phyloP scores from a whole-genome alignment of 352 stramenopile species.

The Phytophthora fragariae region DNA sequence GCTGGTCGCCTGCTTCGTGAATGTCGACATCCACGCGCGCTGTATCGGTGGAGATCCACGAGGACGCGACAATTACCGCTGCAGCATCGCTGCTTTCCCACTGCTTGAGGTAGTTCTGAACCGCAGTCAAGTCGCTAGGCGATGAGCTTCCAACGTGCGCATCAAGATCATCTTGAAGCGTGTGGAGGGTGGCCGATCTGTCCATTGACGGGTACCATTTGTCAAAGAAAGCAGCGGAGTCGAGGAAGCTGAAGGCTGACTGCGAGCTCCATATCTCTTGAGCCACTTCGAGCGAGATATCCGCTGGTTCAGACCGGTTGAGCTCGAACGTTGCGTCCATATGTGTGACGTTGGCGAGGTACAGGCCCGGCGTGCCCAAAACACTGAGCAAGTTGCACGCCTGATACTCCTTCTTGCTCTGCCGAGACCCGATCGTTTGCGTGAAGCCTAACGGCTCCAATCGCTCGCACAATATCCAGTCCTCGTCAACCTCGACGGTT shows the following conservation, averaged over 20 bases:
- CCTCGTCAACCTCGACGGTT: slow-evolving; percentile 47
- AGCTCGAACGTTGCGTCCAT: slow-evolving; percentile 65
- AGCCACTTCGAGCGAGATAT: slow-evolving; percentile 51
- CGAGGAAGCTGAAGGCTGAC: slow-evolving; percentile 50
- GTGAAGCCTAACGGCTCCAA: slow-evolving; percentile 32
- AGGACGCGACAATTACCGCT: slow-evolving; percentile 35
- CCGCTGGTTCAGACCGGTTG: slow-evolving; percentile 39
- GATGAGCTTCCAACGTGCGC: slow-evolving; percentile 14
- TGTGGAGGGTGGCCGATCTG: slow-evolving; percentile 16
- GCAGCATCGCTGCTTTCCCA: slow-evolving; percentile 60
- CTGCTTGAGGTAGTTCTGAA: slow-evolving; percentile 50
- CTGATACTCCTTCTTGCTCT: slow-evolving; percentile 45
- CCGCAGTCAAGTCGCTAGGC: slow-evolving; percentile 28
- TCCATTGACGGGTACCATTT: slow-evolving; percentile 64
- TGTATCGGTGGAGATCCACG: slow-evolving; percentile 47
- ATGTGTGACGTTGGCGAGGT: slow-evolving; percentile 33
- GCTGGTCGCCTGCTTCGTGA: slow-evolving; percentile 41
- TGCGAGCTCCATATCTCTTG: slow-evolving; percentile 44
- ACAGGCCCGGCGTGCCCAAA: slow-evolving; percentile 24
- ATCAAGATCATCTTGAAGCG: slow-evolving; percentile 33
- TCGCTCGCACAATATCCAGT: slow-evolving; percentile 41
- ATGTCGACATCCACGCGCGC: slow-evolving; percentile 58
- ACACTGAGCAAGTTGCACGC: slow-evolving; percentile 66
- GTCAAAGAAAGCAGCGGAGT: slow-evolving; percentile 40
- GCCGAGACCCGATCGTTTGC: slow-evolving; percentile 36